A percentile compares a stretch with the other conserved stretches of the same genome.
Conservation (phyloP, 805 yeast genomes). For the Hanseniaspora vineae region DNA sequence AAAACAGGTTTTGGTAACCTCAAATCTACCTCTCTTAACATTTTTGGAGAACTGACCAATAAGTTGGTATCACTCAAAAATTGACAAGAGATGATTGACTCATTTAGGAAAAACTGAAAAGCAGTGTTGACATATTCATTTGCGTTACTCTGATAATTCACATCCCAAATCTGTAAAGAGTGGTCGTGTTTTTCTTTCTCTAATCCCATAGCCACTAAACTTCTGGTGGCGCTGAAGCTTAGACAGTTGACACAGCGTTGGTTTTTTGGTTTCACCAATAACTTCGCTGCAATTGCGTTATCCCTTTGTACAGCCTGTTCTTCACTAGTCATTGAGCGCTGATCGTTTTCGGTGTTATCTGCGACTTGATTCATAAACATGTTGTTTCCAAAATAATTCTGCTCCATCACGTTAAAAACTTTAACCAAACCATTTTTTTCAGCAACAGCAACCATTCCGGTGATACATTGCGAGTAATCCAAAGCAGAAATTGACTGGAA, state of each 20-base stretch:
- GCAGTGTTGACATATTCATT: slow-evolving; percentile 43
- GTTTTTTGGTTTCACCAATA: slow-evolving; percentile 46
- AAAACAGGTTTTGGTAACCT: slow-evolving; percentile 51
- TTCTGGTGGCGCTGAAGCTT: slow-evolving; percentile 45
- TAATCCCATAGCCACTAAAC: slow-evolving; percentile 62
- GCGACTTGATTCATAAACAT: slow-evolving; percentile 9
- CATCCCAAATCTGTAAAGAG: slow-evolving; percentile 70
- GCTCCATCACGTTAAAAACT: slow-evolving; percentile 41
- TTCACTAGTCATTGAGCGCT: not conserved
- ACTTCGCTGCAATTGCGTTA: not conserved
- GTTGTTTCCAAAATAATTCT: slow-evolving; percentile 17
- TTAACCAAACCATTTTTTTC: slow-evolving; percentile 56
- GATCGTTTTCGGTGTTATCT: slow-evolving; percentile 5
- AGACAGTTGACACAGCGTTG: slow-evolving; percentile 64
- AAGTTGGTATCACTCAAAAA: slow-evolving; percentile 54
- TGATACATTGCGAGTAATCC: slow-evolving; percentile 41
- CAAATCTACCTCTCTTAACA: slow-evolving; percentile 64
- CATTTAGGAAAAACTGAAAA: slow-evolving; percentile 53
- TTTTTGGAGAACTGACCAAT: slow-evolving; percentile 65
- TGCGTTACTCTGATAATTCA: slow-evolving; percentile 43
- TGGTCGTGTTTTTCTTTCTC: slow-evolving; percentile 69
- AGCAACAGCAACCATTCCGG: slow-evolving; percentile 62
- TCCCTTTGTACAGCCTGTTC: too few relatives aligned
- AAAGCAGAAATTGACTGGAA: slow-evolving; percentile 58
- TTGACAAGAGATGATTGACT: slow-evolving; percentile 53